phyloP scores from a whole-genome alignment of 1,139 yeast species.

The Geotrichum histeridarum region DNA sequence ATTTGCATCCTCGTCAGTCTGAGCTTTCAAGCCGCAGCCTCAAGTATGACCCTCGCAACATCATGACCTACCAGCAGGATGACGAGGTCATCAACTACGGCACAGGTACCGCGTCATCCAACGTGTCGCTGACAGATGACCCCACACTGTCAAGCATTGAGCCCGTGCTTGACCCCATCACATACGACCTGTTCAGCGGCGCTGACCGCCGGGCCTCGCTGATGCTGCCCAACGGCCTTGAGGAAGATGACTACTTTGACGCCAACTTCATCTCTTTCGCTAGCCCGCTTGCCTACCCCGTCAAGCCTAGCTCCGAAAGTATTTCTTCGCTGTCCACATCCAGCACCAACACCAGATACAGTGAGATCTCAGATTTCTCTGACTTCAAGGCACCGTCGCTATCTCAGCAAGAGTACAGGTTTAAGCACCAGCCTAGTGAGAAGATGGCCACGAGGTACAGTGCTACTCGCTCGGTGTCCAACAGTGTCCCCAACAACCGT shows the following conservation, averaged over 20 bases:
- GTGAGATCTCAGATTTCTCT: slow-evolving; percentile 6
- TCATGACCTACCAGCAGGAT: slow-evolving; percentile 8
- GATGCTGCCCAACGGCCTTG: neutral
- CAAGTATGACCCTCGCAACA: slow-evolving; percentile 9
- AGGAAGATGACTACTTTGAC: neutral
- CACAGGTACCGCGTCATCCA: slow-evolving; percentile 4
- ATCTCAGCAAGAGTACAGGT: slow-evolving; percentile 6
- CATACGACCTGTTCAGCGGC: slow-evolving; percentile 3
- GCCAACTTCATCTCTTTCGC: neutral
- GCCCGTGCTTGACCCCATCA: slow-evolving; percentile 4
- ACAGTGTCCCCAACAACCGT: neutral
- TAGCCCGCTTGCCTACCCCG: neutral
- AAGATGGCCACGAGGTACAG: neutral
- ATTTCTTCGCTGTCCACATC: neutral
- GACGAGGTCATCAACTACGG: neutral
- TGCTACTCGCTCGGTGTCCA: neutral
- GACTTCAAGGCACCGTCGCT: slow-evolving; percentile 3
- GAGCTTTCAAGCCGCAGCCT: neutral
- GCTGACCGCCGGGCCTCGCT: neutral
- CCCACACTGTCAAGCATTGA: slow-evolving; percentile 4
- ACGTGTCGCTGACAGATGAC: slow-evolving; percentile 5
- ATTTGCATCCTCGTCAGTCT: slow-evolving; percentile 20
- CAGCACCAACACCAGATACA: neutral
- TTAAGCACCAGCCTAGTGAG: slow-evolving; percentile 1
- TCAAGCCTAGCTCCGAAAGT: neutral